Conservation (phyloP, 257 asterid genomes). For the Prunella vulgaris region DNA sequence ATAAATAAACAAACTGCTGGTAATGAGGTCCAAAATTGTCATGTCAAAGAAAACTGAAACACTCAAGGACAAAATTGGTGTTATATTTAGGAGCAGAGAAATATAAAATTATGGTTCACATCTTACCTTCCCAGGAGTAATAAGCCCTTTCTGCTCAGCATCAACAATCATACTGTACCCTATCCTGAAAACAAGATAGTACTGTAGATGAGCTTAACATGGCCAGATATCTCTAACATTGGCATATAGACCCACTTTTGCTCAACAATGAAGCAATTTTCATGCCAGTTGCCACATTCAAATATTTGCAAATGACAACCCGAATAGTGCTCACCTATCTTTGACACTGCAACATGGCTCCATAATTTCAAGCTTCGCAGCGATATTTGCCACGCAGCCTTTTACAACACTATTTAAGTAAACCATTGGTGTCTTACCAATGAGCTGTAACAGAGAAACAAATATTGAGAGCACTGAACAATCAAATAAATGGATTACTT, state of each 20-base stretch:
- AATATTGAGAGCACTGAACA: no score
- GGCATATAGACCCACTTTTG: background rate
- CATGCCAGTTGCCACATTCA: conserved; percentile 4
- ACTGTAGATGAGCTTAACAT: conserved; percentile 12
- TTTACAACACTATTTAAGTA: conserved; percentile 73
- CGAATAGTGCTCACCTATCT: conserved; percentile 62
- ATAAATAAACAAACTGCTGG: background rate
- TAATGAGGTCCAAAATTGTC: background rate
- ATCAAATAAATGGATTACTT: no score
- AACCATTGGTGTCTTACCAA: conserved; percentile 98
- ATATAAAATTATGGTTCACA: background rate
- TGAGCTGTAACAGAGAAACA: conserved; percentile 51
- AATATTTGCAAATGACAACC: conserved; percentile 4
- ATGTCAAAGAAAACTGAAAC: background rate
- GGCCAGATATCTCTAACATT: background rate
- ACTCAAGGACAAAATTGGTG: background rate
- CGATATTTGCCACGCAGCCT: conserved; percentile 86
- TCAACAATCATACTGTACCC: conserved; percentile 87
- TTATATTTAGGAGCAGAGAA: background rate
- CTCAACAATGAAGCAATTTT: background rate
- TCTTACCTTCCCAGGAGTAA: conserved; percentile 90
- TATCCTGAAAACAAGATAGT: conserved; percentile 61
- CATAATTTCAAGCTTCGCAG: conserved; percentile 96
- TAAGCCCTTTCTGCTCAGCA: conserved; percentile 88
- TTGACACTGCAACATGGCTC: conserved; percentile 98